Percentiles rank a stretch among this genome's conserved stretches.
Conservation (phyloP, 495 filamentous ascomycete genomes). For the Xylaria nigripes region DNA sequence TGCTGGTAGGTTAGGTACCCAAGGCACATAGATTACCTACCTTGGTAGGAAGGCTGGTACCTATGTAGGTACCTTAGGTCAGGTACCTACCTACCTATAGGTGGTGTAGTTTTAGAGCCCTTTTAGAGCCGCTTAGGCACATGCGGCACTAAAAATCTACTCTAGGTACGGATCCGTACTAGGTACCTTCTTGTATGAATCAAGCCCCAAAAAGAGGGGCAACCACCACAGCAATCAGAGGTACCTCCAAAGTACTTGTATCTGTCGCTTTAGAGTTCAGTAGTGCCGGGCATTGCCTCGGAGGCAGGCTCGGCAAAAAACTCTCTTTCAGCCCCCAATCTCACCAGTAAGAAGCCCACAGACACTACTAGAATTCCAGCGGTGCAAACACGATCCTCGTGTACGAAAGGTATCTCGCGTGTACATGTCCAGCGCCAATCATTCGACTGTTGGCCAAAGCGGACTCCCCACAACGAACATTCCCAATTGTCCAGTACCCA, state of each 20-base stretch:
- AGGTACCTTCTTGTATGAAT: neutral
- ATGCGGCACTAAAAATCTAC: neutral
- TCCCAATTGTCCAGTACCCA: conserved; percentile 11
- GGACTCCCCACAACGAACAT: conserved; percentile 11
- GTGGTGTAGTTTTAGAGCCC: no score
- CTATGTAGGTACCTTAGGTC: no score
- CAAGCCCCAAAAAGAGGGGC: neutral
- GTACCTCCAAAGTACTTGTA: neutral
- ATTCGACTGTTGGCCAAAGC: neutral
- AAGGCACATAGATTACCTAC: neutral
- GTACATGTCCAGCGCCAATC: neutral
- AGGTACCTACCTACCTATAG: no score
- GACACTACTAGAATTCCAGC: no score
- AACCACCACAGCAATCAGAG: neutral
- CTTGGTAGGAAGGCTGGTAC: no score
- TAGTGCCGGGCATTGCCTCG: neutral
- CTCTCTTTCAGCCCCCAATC: neutral
- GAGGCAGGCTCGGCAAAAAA: neutral
- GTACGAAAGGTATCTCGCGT: neutral
- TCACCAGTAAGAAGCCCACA: no score
- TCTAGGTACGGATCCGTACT: no score
- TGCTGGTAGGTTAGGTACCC: no score
- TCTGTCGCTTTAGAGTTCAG: neutral
- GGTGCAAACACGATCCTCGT: neutral
- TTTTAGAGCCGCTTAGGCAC: neutral